These are phyloP conservation scores for Fusarium tjaetaba DNA, from an alignment of 2,329 filamentous ascomycete genomes.

Conservation along the genomic window DNA sequence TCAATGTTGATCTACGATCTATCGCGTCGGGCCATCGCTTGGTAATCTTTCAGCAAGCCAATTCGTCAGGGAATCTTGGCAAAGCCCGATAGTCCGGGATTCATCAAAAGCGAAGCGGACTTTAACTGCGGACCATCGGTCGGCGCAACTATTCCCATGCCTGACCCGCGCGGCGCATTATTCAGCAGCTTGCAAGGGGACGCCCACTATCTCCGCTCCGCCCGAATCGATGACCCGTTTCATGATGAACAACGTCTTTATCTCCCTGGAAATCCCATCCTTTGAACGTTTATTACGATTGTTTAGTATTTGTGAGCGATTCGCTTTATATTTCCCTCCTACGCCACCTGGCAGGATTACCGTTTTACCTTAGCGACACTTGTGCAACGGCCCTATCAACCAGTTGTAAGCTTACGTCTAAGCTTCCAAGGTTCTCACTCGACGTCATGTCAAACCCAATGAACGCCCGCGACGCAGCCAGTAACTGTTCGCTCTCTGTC, in stretches of 20 bases:
- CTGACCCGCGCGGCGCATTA: conserved; percentile 12
- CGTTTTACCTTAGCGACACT: neutral
- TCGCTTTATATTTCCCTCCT: neutral
- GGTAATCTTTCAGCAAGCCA: neutral
- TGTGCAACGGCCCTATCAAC: neutral
- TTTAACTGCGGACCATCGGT: conserved; percentile 19
- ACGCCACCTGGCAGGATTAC: neutral
- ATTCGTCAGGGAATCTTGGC: neutral
- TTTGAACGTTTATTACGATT: neutral
- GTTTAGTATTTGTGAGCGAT: neutral
- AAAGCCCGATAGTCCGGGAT: conserved; percentile 9
- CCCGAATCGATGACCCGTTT: conserved; percentile 11
- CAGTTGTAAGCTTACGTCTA: conserved; percentile 19
- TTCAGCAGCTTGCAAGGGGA: conserved; percentile 22
- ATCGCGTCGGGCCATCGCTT: neutral
- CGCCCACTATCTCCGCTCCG: conserved; percentile 28
- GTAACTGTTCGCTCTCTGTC: conserved; percentile 17
- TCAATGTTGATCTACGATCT: neutral
- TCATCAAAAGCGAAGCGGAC: conserved; percentile 8
- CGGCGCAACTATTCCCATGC: neutral
- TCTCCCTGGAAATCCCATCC: neutral
- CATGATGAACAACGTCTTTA: neutral
- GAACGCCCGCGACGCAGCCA: conserved; percentile 2
- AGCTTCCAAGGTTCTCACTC: neutral
- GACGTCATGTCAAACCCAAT: conserved; percentile 28